Conservation (phyloP, 257 asterid genomes). For the Catharanthus roseus region DNA sequence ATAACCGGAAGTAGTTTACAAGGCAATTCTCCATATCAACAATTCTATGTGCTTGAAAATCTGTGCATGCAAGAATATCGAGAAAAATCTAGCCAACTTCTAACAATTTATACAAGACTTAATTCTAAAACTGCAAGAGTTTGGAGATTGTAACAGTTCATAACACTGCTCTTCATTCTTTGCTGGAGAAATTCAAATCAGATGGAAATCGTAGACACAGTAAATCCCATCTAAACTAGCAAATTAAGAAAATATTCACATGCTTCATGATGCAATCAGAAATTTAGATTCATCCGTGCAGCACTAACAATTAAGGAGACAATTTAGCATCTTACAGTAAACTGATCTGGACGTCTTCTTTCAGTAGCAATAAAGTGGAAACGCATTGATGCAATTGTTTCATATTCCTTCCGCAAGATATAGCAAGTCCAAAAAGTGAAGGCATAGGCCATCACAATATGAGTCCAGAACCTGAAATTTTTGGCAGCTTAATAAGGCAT, state of each 20-base stretch:
- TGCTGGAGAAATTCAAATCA: background rate
- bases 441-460: slow-evolving; percentile 82
- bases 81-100: too few species aligned
- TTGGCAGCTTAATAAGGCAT: background rate
- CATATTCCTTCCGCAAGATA: slow-evolving; percentile 61
- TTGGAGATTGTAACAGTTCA: background rate
- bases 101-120: too few species aligned
- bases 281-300: background rate
- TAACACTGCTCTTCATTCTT: background rate
- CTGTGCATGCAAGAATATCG: too few species aligned
- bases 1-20: too few species aligned
- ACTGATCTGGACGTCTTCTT: slow-evolving; percentile 91
- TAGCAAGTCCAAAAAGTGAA: slow-evolving; percentile 94
- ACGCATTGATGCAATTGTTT: slow-evolving; percentile 60
- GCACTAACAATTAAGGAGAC: background rate
- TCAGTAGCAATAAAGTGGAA: slow-evolving; percentile 86
- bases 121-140: background rate
- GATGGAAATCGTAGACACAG: background rate
- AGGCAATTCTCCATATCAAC: too few species aligned
- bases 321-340: slow-evolving; percentile 51
- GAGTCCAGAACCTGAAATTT: slow-evolving; percentile 87
- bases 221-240: background rate
- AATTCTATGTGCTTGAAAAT: too few species aligned
- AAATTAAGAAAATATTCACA: background rate
- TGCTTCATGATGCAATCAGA: background rate